These are phyloP conservation scores for Silene latifolia DNA, from an alignment of 148 eudicot genomes.

Conservation along the genomic window DNA sequence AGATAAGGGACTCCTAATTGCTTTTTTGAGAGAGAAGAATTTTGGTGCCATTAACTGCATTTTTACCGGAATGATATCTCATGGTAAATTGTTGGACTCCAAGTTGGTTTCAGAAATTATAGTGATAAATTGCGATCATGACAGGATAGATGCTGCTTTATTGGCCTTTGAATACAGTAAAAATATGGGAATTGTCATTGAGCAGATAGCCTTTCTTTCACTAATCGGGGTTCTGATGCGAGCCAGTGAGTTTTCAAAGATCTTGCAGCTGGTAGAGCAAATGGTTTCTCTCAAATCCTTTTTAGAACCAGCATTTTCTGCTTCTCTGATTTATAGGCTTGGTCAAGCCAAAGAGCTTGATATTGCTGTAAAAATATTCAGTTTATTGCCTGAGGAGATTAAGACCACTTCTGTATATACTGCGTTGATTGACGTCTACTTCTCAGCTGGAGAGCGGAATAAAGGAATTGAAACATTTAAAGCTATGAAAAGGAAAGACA, in stretches of 20 bases:
- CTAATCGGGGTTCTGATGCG: slow-evolving; percentile 57
- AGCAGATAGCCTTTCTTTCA: slow-evolving; percentile 49
- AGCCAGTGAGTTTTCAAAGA: slow-evolving; percentile 40
- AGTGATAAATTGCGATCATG: slow-evolving; percentile 39
- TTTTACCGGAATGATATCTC: slow-evolving; percentile 35
- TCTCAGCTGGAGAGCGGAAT: slow-evolving; percentile 45
- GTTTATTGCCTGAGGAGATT: slow-evolving; percentile 42
- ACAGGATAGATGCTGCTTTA: slow-evolving; percentile 45
- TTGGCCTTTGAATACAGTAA: slow-evolving; percentile 51
- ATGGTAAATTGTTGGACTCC: slow-evolving; percentile 36
- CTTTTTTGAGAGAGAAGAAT: slow-evolving; percentile 42
- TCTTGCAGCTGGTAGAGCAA: slow-evolving; percentile 46
- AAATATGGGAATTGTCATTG: slow-evolving; percentile 39
- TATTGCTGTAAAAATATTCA: slow-evolving; percentile 48
- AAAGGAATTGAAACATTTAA: slow-evolving; percentile 52
- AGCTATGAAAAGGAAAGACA: slow-evolving; percentile 45
- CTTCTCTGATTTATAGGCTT: slow-evolving; percentile 58
- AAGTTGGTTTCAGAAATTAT: slow-evolving; percentile 44
- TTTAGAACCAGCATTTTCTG: slow-evolving; percentile 43
- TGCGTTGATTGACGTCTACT: slow-evolving; percentile 57
- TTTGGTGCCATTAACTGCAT: slow-evolving; percentile 51
- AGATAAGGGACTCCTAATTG: slow-evolving; percentile 44
- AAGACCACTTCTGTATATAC: slow-evolving; percentile 49
- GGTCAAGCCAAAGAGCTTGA: slow-evolving; percentile 48
- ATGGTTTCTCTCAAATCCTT: slow-evolving; percentile 43